Conservation (phyloP, 495 filamentous ascomycete species). For the Usnea hakonensis region DNA sequence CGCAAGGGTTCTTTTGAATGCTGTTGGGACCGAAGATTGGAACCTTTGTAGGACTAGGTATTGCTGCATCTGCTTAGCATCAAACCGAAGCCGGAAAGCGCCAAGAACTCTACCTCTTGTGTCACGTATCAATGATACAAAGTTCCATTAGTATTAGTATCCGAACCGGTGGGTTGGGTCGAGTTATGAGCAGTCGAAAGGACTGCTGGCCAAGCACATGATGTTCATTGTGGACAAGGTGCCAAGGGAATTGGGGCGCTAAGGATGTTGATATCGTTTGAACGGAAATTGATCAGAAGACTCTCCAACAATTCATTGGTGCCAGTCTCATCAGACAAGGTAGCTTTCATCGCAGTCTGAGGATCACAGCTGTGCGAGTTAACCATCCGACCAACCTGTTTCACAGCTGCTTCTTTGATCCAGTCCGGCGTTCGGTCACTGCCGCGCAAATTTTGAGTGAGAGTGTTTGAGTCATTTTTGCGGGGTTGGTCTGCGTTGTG, state of each 20-base stretch:
- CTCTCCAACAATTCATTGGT: background rate
- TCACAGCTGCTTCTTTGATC: no score
- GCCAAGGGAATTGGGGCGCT: background rate
- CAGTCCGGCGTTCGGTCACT: background rate
- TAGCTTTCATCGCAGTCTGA: background rate
- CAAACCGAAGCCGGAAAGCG: background rate
- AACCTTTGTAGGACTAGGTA: background rate
- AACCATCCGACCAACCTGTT: background rate
- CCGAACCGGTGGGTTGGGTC: background rate
- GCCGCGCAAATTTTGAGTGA: background rate
- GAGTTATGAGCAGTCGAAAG: background rate
- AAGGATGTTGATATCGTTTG: background rate
- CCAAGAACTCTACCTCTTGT: background rate
- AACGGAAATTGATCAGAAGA: background rate
- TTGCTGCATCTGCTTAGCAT: background rate
- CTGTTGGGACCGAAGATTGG: background rate
- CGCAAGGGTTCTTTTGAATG: background rate
- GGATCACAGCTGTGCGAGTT: background rate
- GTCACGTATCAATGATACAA: background rate
- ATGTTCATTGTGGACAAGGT: background rate
- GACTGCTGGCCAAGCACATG: background rate
- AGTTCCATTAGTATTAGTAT: background rate
- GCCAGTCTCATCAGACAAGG: background rate
- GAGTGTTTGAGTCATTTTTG: background rate
- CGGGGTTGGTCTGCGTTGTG: background rate